These are phyloP conservation scores for Mortierella sp. DNA, from an alignment of 371 early-diverging fungal species.

Conservation along the genomic window DNA sequence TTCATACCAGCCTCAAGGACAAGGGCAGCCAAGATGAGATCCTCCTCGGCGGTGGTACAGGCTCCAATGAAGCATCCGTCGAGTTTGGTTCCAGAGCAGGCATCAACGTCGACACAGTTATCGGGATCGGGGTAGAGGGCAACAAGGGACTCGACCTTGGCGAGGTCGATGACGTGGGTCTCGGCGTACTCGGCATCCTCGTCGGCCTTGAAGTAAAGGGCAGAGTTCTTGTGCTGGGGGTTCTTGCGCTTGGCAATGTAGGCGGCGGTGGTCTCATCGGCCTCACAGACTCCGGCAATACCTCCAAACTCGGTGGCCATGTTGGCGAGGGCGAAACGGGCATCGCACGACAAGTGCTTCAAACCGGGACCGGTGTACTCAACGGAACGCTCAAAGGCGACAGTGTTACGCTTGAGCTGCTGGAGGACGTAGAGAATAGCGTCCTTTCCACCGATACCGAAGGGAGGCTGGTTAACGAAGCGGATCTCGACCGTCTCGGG, in stretches of 20 bases:
- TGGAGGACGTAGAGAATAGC: slow-evolving; percentile 83
- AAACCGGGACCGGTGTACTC: slow-evolving; percentile 84
- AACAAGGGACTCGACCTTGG: slow-evolving; percentile 75
- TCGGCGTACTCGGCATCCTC: slow-evolving; percentile 81
- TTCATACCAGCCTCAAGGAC: slow-evolving; percentile 81
- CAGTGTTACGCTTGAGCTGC: slow-evolving; percentile 84
- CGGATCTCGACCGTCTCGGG: slow-evolving; percentile 83
- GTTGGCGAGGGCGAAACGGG: slow-evolving; percentile 84
- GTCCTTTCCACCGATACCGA: slow-evolving; percentile 88
- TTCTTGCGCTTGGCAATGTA: slow-evolving; percentile 78
- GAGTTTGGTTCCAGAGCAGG: slow-evolving; percentile 72
- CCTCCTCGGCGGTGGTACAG: slow-evolving; percentile 89
- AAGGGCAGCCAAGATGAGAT: slow-evolving; percentile 80
- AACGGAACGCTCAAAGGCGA: slow-evolving; percentile 85
- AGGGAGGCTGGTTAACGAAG: slow-evolving; percentile 76
- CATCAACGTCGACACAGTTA: slow-evolving; percentile 76
- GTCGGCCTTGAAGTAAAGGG: slow-evolving; percentile 82
- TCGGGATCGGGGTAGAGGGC: slow-evolving; percentile 85
- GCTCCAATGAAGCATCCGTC: slow-evolving; percentile 87
- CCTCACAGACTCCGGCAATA: slow-evolving; percentile 84
- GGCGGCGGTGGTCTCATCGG: slow-evolving; percentile 79
- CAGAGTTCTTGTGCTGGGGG: slow-evolving; percentile 74
- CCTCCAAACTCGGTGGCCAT: slow-evolving; percentile 90
- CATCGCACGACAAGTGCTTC: slow-evolving; percentile 82
- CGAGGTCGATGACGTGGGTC: slow-evolving; percentile 77